These are phyloP conservation scores for Myxozyma nipponensis DNA, from an alignment of 805 yeast species.

Conservation along the genomic window DNA sequence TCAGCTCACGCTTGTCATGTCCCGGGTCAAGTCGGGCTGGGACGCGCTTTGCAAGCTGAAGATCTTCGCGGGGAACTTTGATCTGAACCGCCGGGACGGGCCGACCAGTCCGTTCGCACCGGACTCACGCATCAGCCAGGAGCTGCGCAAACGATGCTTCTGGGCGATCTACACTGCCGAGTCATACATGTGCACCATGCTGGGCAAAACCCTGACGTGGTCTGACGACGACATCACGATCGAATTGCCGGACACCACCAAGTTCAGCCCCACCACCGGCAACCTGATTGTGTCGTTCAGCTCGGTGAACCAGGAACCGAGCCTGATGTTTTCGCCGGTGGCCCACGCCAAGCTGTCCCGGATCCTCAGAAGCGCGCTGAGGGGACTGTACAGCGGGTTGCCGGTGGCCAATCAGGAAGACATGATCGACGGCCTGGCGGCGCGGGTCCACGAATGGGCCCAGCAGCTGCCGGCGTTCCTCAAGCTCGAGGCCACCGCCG, in stretches of 20 bases:
- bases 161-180: slow-evolving; percentile 24
- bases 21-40: slow-evolving; percentile 22
- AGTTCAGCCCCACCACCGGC: slow-evolving; percentile 2
- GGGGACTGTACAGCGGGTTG: slow-evolving; percentile 7
- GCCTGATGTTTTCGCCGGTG: slow-evolving; percentile 14
- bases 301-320: slow-evolving; percentile 5
- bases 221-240: slow-evolving; percentile 23
- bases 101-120: neutral
- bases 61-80: slow-evolving; percentile 13
- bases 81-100: slow-evolving; percentile 13
- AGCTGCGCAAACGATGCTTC: slow-evolving; percentile 18
- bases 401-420: slow-evolving; percentile 8
- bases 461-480: slow-evolving; percentile 14
- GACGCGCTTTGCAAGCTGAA: slow-evolving; percentile 12
- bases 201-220: slow-evolving; percentile 24
- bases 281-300: slow-evolving; percentile 11
- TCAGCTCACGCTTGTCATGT: slow-evolving; percentile 14
- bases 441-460: slow-evolving; percentile 10
- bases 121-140: neutral
- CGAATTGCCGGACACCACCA: slow-evolving; percentile 9
- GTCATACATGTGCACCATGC: slow-evolving; percentile 23
- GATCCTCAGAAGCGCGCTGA: slow-evolving; percentile 11
- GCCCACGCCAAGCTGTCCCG: slow-evolving; percentile 22
- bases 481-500: neutral
- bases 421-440: slow-evolving; percentile 15